phyloP scores from a whole-genome alignment of 176 grass and related monocot genomes.

The Thinopyrum elongatum region DNA sequence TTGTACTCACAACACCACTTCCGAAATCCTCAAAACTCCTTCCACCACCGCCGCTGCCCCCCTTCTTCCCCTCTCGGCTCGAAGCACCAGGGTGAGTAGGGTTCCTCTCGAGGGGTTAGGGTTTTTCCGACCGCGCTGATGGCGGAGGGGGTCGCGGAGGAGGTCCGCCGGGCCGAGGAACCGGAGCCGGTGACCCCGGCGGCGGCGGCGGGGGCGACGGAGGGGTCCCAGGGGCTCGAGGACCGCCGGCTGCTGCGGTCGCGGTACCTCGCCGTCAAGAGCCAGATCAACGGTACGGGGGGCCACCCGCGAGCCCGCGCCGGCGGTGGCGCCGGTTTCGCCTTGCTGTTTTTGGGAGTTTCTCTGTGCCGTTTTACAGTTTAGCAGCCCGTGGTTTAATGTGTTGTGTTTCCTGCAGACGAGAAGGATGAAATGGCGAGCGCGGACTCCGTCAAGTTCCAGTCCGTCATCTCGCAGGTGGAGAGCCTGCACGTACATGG shows the following conservation, averaged over 20 bases:
- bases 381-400: too few relatives aligned
- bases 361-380: not conserved
- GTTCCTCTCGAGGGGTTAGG: not conserved
- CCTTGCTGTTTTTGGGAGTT: not conserved
- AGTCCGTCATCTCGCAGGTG: conserved; percentile 60
- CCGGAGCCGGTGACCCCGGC: not conserved
- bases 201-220: not conserved
- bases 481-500: conserved; percentile 65
- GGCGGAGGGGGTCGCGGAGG: not conserved
- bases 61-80: not conserved
- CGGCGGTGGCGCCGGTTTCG: not conserved
- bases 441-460: conserved; percentile 57
- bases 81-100: not conserved
- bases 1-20: not conserved
- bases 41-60: not conserved
- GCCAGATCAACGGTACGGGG: conserved; percentile 55
- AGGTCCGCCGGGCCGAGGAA: not conserved
- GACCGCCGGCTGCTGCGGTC: conserved; percentile 68
- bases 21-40: not conserved
- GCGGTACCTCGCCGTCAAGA: conserved; percentile 73
- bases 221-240: conserved; percentile 19
- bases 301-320: not conserved
- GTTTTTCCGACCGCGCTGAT: not conserved
- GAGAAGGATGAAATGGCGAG: conserved; percentile 58
- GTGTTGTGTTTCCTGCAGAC: conserved; percentile 29